Evolutionary conservation across 2,329 filamentous ascomycete species (phyloP), one percentile per base, ranked within the genome.

Genomic region (Epichloe coenophiala): DNA sequence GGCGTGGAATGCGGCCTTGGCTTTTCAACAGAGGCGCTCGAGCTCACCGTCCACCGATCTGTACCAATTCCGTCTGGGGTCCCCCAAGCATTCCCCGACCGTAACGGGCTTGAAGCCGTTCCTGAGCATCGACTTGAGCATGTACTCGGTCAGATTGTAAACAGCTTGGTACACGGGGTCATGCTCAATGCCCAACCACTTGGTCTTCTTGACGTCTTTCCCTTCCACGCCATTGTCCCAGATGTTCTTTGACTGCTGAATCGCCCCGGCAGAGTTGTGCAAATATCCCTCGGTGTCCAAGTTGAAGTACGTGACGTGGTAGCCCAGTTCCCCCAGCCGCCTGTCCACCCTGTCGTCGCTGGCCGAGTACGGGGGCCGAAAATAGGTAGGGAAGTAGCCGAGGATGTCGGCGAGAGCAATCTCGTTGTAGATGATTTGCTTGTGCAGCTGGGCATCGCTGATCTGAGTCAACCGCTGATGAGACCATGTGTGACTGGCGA

Each of bases 201-300:
- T 63, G 36, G 59, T 63, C 1, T 42, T 50, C 0, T 50, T 49
- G 0, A 61, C 53, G 17, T 59, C 54, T 13, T 46, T 36, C 1
- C 58, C 61, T 54, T 72, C 75, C 38, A 69, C 65, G 15, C 60
- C 59, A 1, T 55, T 53, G 41, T 67, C 65, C 60, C 63, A 70
- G 27, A 63, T 66, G 4, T 60, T 58, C 54, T 77, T 70, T 50
- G 69, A 73, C 8, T 66, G 58, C 50, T 67, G 63, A 56, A 80
- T 78, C 51, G 66, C 67, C 37, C 71, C 64, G 5, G 75, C 68
- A 15, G 64, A 65, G 49, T 73, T 68, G 57, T 80, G 73, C 49
- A 78, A 65, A 59, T 80, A 81, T 50, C 80, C 78, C 50, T 78
- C 71, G 3, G 78, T 82, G 58, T 83, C 78, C 43, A 82, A 65